Base-by-base conservation (phyloP, 2,329 filamentous ascomycete species). In the Aspergillus hiratsukae region DNA sequence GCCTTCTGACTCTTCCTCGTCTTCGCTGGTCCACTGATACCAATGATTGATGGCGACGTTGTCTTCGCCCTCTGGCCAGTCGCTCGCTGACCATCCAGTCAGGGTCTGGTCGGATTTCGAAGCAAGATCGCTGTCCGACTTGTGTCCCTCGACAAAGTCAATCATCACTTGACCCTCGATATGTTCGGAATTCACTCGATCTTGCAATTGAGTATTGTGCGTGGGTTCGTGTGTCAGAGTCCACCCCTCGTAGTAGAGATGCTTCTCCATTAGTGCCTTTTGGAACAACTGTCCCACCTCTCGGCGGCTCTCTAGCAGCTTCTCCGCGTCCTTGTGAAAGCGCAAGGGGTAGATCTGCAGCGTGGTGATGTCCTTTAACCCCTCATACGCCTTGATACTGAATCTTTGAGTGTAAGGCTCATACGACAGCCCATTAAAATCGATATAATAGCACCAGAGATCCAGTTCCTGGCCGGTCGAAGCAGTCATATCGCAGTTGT, bases 351-450 rank as follows among this genome's bases (percentile, higher is more conserved):
- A 61, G 2, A 68, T 58, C 28, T 66, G 61, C 31, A 69, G 55
- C 1, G 64, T 67, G 7, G 58, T 64, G 9, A 70, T 64, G 8
- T 68, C 62, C 14, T 60, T 61, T 50, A 69, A 61, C 7, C 67
- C 67, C 28, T 68, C 62, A 51, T 63, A 70, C 5, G 63, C 61
- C 4, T 58, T 50, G 23, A 70, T 67, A 11, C 55, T 58, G 3
- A 70, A 66, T 37, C 59, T 57, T 23, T 62, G 59, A 11, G 50
- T 48, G 9, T 62, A 54, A 27, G 67, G 63, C 43, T 62, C 61
- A 45, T 68, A 65, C 9, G 62, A 55, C 9, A 57, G 55, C 8
- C 66, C 68, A 52, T 70, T 59, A n/a, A 64, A 68, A 58, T 70
- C 68, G 35, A 70, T 62, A 51, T 65, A 64, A 61, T 68, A 71